Conservation (phyloP, 495 filamentous ascomycete genomes). For the Penicillium steckii region DNA sequence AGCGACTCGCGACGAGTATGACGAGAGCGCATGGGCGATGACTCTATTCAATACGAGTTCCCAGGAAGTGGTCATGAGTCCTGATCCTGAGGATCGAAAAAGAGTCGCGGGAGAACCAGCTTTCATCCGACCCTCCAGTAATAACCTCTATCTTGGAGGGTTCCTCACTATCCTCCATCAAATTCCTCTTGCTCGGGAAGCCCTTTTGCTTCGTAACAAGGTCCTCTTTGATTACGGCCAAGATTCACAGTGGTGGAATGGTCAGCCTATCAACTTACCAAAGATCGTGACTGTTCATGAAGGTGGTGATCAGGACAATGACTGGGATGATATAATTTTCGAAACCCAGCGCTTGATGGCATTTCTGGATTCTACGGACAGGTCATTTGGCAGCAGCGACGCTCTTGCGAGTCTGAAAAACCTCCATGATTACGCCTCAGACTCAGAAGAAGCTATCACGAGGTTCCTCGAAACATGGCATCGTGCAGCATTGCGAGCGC, state of each 20-base stretch:
- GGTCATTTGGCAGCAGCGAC: slow-evolving; percentile 80
- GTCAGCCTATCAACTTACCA: slow-evolving; percentile 57
- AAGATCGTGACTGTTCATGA: slow-evolving; percentile 56
- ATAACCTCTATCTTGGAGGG: slow-evolving; percentile 59
- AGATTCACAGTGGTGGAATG: slow-evolving; percentile 84
- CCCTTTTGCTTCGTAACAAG: slow-evolving; percentile 57
- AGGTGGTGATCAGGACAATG: slow-evolving; percentile 29
- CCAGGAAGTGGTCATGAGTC: slow-evolving; percentile 60
- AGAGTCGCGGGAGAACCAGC: slow-evolving; percentile 58
- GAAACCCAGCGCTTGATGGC: slow-evolving; percentile 76
- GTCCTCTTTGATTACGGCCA: slow-evolving; percentile 62
- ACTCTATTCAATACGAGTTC: slow-evolving; percentile 53
- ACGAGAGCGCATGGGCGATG: slow-evolving; percentile 76
- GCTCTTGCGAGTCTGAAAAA: slow-evolving; percentile 46
- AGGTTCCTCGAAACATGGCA: slow-evolving; percentile 44
- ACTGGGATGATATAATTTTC: slow-evolving; percentile 49
- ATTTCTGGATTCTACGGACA: slow-evolving; percentile 74
- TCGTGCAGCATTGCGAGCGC: slow-evolving; percentile 38
- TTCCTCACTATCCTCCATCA: slow-evolving; percentile 78
- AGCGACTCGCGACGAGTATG: slow-evolving; percentile 70
- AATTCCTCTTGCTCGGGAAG: slow-evolving; percentile 78
- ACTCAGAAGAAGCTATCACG: slow-evolving; percentile 30
- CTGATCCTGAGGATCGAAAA: slow-evolving; percentile 59
- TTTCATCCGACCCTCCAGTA: slow-evolving; percentile 68
- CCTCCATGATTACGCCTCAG: slow-evolving; percentile 33